Evolutionary conservation across 1,139 yeast genomes (phyloP), one percentile per base, ranked within the genome.

Genomic region (Geotrichum europaeum): DNA sequence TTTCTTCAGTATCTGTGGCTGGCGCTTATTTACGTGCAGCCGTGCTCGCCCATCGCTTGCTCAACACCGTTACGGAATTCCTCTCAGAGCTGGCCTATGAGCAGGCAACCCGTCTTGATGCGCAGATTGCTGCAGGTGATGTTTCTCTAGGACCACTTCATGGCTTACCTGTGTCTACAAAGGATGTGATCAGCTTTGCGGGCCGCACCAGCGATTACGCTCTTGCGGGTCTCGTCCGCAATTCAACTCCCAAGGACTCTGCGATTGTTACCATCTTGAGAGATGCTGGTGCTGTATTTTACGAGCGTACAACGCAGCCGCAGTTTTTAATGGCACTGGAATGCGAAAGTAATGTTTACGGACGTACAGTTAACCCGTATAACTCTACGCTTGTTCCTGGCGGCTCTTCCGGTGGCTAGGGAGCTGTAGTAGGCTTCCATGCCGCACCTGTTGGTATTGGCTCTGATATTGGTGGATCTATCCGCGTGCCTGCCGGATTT

Each of bases 391-490:
- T 83, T 43, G 72, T 82, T 1, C 69, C 79, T 22, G 87, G 87
- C 47, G 88, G 88, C 0, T 80, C 84, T 6, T 79, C 84, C 13
- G 86, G 87, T 7, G 88, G 88, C 53, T 87, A 83, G 68, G 86
- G 83, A 12, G 79, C 86, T 0, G 69, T 83, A n/a, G 69, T 83
- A 32, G 84, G 80, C 1, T 70, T 80, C 22, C 76, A 76, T 52
- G 85, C 81, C 4, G 75, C 84, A 0, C 69, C 77, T 10, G 65
- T 83, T 45, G 87, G 87, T 0, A 71, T 84, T 53, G 87, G 87
- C 10, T 81, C 86, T 18, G 87, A 85, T 70, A 82, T 84, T 65
- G 88, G 87, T 15, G 88, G 88, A 4, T 78, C 83, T 45, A 81
- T 84, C 57, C 73, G 88, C 59, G 76, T 78, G 60, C 88, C 89